Percentiles rank a stretch among this genome's conserved stretches.
phyloP scores from a whole-genome alignment of 495 filamentous ascomycete species.

The Aspergillus funiculosus region DNA sequence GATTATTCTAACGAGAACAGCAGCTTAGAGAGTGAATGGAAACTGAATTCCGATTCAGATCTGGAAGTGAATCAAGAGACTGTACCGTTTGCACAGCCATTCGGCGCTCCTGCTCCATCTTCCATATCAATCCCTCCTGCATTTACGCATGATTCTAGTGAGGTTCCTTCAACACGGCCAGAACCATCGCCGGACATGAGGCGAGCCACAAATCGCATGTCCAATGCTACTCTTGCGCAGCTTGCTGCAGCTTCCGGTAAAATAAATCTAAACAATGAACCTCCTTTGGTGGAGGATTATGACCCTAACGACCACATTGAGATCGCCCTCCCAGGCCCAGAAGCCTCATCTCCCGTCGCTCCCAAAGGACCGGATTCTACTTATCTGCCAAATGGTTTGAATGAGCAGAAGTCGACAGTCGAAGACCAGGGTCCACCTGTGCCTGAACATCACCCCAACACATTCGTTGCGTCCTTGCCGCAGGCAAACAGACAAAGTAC shows the following conservation, averaged over 20 bases:
- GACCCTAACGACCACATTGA: slow-evolving; percentile 13
- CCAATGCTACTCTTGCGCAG: slow-evolving; percentile 71
- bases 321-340: background rate
- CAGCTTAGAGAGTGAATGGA: slow-evolving; percentile 55
- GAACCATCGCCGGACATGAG: slow-evolving; percentile 68
- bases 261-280: slow-evolving; percentile 31
- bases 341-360: background rate
- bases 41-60: slow-evolving; percentile 16
- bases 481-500: slow-evolving; percentile 33
- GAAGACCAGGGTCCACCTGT: slow-evolving; percentile 18
- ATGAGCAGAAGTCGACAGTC: slow-evolving; percentile 1
- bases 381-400: background rate
- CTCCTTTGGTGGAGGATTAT: slow-evolving; percentile 30
- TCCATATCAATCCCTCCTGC: slow-evolving; percentile 71
- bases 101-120: slow-evolving; percentile 54
- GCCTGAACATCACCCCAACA: slow-evolving; percentile 21
- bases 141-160: slow-evolving; percentile 65
- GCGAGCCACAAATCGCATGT: slow-evolving; percentile 73
- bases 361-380: background rate
- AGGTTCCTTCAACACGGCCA: slow-evolving; percentile 60
- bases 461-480: slow-evolving; percentile 17
- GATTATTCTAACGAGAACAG: slow-evolving; percentile 42
- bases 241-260: slow-evolving; percentile 58
- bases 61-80: slow-evolving; percentile 14
- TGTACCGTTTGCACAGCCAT: slow-evolving; percentile 38